Evolutionary conservation across 805 yeast species (phyloP), one percentile per base, ranked within the genome.

Genomic region (Lipomyces spencermartinsiae): DNA sequence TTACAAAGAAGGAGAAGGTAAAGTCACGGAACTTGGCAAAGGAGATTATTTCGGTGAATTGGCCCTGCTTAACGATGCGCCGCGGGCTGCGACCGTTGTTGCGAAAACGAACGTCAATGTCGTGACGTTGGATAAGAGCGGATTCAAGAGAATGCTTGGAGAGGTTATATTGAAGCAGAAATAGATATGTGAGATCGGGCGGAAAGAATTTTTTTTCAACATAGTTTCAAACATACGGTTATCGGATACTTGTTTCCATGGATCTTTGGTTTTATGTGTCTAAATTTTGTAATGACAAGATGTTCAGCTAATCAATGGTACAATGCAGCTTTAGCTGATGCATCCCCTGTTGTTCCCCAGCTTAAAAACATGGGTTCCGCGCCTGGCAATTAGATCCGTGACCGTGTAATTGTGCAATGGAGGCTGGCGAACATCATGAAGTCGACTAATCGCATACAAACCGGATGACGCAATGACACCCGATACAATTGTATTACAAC

Each of bases 11-110:
- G 86, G 83, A 51, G 84, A 84, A 58, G 93, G 93, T 31, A 83
- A 84, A 57, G 83, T 93, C 43, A 85, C 83, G 29, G 81, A 81
- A 16, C 83, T 92, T 68, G 80, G 84, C 58, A 87, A 90, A 75
- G 98, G 98, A 71, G 97, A 90, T 78, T 95, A 95, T 81, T 95
- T 95, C 79, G 99, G 99, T 73, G 99, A 95, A 81, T 88, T 95
- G 71, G 98, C 99, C 2, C 83, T 95, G 74, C 83, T 95, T 74
- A 90, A 93, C 75, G 97, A 95, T 77, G 82, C 88, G 67, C 98
- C 98, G 70, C 87, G 99, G 80, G 95, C 91, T 77, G 99, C 99
- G 39, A 90, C 97, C 4, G 95, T 95, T 51, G 87, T 84, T 62
- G 97, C 97, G 1, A 81, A 84, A 19, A 85, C 89, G 61, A 83